phyloP scores from a whole-genome alignment of 139 green algal genomes.

The Haematococcus lacustris region DNA sequence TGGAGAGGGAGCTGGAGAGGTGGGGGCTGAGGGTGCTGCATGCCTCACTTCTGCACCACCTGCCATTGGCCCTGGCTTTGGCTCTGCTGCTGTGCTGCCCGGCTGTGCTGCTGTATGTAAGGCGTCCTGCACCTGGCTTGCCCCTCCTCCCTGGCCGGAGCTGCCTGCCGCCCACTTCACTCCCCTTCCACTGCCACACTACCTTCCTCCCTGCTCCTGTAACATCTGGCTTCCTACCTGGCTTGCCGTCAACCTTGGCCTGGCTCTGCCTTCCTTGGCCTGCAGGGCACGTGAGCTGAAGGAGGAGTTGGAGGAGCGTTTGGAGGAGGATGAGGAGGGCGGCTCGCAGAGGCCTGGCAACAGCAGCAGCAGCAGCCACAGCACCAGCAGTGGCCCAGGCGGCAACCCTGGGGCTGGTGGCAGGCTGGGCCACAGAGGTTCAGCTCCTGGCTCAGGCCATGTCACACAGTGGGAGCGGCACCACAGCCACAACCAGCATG shows the following conservation, averaged over 20 bases:
- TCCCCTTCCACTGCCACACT: no score
- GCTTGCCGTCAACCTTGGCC: neutral
- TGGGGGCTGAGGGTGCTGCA: neutral
- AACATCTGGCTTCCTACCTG: no score
- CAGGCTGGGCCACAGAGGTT: no score
- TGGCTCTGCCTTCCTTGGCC: neutral
- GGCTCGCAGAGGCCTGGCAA: neutral
- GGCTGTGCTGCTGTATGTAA: no score
- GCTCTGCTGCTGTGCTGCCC: neutral
- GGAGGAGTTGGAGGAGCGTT: conserved; percentile 30
- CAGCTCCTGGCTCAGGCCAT: no score
- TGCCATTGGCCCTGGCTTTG: neutral
- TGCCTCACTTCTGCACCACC: neutral
- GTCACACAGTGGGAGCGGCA: conserved; percentile 2
- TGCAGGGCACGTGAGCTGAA: conserved; percentile 26
- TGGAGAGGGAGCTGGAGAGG: conserved; percentile 73
- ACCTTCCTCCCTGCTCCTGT: no score
- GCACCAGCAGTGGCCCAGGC: neutral
- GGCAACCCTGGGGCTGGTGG: no score
- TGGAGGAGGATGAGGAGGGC: conserved; percentile 20
- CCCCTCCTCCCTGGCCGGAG: no score
- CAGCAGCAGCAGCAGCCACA: conserved; percentile 1
- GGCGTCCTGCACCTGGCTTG: no score
- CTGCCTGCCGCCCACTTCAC: no score
- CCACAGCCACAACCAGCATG: neutral